phyloP scores from a whole-genome alignment of 768 basidiomycete genomes.

The Dendrothele bispora region DNA sequence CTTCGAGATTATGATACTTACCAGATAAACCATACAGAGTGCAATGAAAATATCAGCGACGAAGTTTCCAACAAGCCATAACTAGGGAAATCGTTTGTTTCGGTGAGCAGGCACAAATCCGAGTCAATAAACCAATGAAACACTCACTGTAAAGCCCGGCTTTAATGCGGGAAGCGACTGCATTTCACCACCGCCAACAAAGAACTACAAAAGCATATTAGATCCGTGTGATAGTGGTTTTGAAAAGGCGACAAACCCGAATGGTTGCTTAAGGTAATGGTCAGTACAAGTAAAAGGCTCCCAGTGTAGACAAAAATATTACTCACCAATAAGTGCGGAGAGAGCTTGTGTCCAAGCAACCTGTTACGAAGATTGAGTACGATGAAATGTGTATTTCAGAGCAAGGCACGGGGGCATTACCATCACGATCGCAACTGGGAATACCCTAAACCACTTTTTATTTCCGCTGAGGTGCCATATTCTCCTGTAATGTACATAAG shows the following conservation, averaged over 20 bases:
- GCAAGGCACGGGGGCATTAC: no score
- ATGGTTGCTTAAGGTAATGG: not conserved
- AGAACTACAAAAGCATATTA: not conserved
- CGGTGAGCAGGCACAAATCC: no score
- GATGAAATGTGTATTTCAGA: not conserved
- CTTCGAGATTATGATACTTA: no score
- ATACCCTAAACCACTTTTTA: not conserved
- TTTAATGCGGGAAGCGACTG: not conserved
- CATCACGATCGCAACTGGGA: not conserved
- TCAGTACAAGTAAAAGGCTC: not conserved
- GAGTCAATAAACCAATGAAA: conserved; percentile 1
- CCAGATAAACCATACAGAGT: conserved; percentile 23
- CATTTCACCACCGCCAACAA: not conserved
- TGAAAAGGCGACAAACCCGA: not conserved
- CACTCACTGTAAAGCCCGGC: conserved; percentile 6
- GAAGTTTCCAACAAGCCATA: conserved; percentile 25
- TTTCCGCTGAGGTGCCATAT: conserved; percentile 6
- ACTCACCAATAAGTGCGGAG: conserved; percentile 6
- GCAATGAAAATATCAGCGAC: conserved; percentile 24
- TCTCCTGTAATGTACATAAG: not conserved
- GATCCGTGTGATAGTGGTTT: no score
- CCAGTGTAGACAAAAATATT: not conserved
- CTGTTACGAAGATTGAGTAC: not conserved
- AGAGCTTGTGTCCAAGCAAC: conserved; percentile 12
- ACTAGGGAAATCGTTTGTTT: no score